Base-by-base conservation (phyloP, 352 stramenopile genomes). In the Phytophthora pini region DNA sequence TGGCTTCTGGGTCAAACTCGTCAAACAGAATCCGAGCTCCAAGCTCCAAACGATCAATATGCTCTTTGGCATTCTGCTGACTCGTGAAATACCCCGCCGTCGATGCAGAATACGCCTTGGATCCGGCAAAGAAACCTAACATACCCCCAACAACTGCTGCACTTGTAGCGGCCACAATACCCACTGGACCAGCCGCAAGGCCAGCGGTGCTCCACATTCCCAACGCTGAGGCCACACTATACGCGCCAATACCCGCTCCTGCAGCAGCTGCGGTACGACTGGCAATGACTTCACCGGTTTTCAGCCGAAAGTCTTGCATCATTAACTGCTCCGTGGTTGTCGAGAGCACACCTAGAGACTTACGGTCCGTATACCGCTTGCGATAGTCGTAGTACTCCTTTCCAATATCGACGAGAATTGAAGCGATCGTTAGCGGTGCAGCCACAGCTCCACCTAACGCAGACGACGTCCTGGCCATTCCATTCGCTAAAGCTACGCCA, bases 331-430 rank as follows among this genome's bases (percentile, higher is more conserved):
- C 88, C 5, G 82, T 94, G 0, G 88, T 84, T 1, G 70, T 71
- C 1, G 88, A 94, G 0, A 92, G 70, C 41, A 93, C 72, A 20
- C 84, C 84, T 22, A 88, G 68, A 17, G 74, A 76, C 59, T 89
- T 90, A 27, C 84, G 71, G 56, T 93, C 84, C n/a, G 72, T 85
- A 53, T 90, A 80, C 29, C 85, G 85, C 45, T 89, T 79, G 38
- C 88, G 84, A 68, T 92, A 96, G 15, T 93, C 74, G 49, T 89
- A 89, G 54, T 93, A 96, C 54, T 96, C 88, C 41, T 93, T 93
- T 12, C 88, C 86, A 32, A 96, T 84, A 62, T 96, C 88, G 13
- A 96, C 85, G 2, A 96, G 72, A 46, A 96, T 96, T 27, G 88
- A 93, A 5, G 88, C 88, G 41, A 96, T 86, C 8, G 88, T 84